Percentiles rank a stretch among this genome's conserved stretches.
Conservation (phyloP, 192 early-diverging fungal genomes). For the Coemansia sp. region DNA sequence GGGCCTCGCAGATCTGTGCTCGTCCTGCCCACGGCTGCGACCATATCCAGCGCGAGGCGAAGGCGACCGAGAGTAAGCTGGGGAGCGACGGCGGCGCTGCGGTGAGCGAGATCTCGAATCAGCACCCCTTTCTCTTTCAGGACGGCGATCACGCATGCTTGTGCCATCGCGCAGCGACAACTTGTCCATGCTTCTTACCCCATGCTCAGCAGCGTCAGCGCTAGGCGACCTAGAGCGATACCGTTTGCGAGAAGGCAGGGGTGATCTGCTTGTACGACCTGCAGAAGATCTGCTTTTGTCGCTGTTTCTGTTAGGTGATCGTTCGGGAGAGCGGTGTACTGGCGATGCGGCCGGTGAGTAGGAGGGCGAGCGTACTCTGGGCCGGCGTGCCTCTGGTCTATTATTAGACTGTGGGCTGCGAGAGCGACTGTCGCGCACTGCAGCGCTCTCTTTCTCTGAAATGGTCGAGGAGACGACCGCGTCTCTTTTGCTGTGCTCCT, state of each 20-base stretch:
- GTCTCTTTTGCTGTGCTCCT: not conserved
- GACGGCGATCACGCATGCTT: not conserved
- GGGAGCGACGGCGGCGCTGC: constrained; percentile 2
- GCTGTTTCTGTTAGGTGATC: not conserved
- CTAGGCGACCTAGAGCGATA: constrained; percentile 2
- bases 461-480: not conserved
- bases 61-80: constrained; percentile 6
- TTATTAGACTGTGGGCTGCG: not conserved
- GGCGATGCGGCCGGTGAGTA: constrained; percentile 23
- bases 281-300: not conserved
- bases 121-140: not conserved
- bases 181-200: constrained; percentile 11
- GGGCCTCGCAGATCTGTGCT: not conserved
- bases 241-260: constrained; percentile 1
- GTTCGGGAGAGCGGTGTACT: not conserved
- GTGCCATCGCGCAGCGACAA: constrained; percentile 14
- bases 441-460: not conserved
- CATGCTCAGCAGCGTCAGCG: not conserved
- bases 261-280: not conserved
- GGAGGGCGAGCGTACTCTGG: constrained; percentile 39
- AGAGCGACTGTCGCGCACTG: not conserved
- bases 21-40: constrained; percentile 3
- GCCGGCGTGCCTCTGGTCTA: not conserved
- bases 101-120: not conserved
- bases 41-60: not conserved